Evolutionary conservation across 1,284 basidiomycete genomes (phyloP), one percentile per base, ranked within the genome.

Genomic region (Melampsora larici-populina): DNA sequence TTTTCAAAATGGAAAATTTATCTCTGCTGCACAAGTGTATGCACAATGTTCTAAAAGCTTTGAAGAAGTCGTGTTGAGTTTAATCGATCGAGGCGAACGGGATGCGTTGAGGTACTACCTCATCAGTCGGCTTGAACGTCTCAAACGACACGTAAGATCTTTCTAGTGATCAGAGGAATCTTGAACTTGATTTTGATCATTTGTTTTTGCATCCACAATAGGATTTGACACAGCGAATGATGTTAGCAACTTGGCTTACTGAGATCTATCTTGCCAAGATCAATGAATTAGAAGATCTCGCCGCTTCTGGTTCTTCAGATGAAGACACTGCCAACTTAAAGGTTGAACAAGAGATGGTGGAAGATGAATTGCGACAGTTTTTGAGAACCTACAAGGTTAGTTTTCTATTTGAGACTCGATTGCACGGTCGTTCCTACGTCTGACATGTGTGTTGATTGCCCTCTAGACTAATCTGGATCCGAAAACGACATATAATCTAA

Each of bases 181-280:
- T n/a, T n/a, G n/a, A n/a, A n/a, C n/a, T n/a, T 58, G 26, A 58
- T n/a, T 15, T 26, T 26, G 18, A 40, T 13, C 63, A 8, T 40
- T 66, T 24, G 60, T 29, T 33, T 48, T 13, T 48, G 33, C 29
- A 29, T 1, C n/a, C 15, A 55, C 13, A 75, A 24, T 79, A 95
- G 93, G 93, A 97, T 81, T 81, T 92, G 65, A 94, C 93, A 0
- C 94, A 97, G 84, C 88, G 97, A 46, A 94, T 96, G 90, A 96
- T 99, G 91, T 87, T 99, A 9, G 94, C 97, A 1, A 98, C 95
- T 0, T 99, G 97, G 97, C 90, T 99, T 8, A 90, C 97, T 40
- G 97, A 99, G 84, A 94, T 99, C 80, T 98, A 95, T 83, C 88
- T 99, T 29, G 92, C 91, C 85, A 98, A 97, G 86, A 94, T 94